Conservation (phyloP, 805 yeast species). For the Scheffersomyces coipomensis region DNA sequence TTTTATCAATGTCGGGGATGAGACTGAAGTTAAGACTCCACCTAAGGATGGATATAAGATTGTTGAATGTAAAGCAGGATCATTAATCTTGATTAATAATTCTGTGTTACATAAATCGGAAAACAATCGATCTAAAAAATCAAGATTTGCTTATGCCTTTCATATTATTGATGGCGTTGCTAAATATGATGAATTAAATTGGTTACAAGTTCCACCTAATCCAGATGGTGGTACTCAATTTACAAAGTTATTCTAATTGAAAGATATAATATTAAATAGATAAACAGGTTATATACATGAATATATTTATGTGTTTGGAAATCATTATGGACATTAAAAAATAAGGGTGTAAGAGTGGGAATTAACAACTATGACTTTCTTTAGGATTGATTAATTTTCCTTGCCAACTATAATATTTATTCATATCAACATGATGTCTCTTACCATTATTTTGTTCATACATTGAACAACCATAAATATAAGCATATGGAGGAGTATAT, state of each 20-base stretch:
- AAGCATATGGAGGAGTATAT: conserved; percentile 76
- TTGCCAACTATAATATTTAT: conserved; percentile 60
- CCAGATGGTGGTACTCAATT: conserved; percentile 59
- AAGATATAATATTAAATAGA: neutral
- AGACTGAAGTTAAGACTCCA: conserved; percentile 17
- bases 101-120: conserved; percentile 72
- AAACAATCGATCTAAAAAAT: conserved; percentile 49
- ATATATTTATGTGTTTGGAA: too few relatives aligned
- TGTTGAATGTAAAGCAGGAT: conserved; percentile 69
- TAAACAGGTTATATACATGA: neutral
- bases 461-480: conserved; percentile 53
- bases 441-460: conserved; percentile 50
- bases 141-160: conserved; percentile 77
- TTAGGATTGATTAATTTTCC: conserved; percentile 40
- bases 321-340: too few relatives aligned
- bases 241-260: conserved; percentile 39
- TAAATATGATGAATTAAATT: conserved; percentile 61
- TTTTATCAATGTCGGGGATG: conserved; percentile 41
- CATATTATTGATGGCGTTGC: conserved; percentile 71
- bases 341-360: neutral
- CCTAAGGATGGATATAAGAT: conserved; percentile 40
- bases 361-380: conserved; percentile 20
- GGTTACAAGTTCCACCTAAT: conserved; percentile 75
- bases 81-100: conserved; percentile 69
- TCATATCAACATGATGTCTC: conserved; percentile 55